These are phyloP conservation scores for Neofusicoccum sp. DNA, from an alignment of 2,329 filamentous ascomycete species.

Conservation along the genomic window DNA sequence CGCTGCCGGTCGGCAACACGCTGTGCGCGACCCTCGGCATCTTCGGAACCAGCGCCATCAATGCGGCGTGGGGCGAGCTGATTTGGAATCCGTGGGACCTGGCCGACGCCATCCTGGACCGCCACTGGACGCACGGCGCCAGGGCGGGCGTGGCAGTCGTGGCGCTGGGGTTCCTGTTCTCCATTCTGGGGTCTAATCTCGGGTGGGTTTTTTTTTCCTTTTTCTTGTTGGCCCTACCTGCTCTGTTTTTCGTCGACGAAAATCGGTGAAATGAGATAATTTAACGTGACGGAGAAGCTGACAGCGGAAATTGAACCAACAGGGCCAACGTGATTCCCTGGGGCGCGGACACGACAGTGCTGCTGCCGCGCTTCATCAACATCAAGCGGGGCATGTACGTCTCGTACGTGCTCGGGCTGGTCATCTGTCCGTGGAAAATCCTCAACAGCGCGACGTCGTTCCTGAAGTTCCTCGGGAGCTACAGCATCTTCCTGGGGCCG, in stretches of 20 bases:
- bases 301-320: not conserved
- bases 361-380: conserved; percentile 8
- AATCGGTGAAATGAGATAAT: too few relatives aligned
- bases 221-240: too few relatives aligned
- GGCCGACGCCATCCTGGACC: not conserved
- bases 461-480: conserved; percentile 32
- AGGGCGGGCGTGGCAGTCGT: not conserved
- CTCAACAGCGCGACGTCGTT: conserved; percentile 36
- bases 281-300: too few relatives aligned
- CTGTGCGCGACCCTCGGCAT: conserved; percentile 16
- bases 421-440: conserved; percentile 32
- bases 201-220: not conserved
- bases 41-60: conserved; percentile 18
- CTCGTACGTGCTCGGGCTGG: not conserved
- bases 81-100: conserved; percentile 20
- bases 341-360: not conserved
- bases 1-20: not conserved
- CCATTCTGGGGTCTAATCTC: not conserved
- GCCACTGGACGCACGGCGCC: not conserved
- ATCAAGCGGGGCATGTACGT: conserved; percentile 20
- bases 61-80: conserved; percentile 18
- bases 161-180: not conserved
- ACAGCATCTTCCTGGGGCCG: conserved; percentile 28
- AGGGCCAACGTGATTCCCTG: conserved; percentile 1
- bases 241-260: too few relatives aligned